Evolutionary conservation across 2,329 filamentous ascomycete species (phyloP).

Genomic region (Massarina eburnea): DNA sequence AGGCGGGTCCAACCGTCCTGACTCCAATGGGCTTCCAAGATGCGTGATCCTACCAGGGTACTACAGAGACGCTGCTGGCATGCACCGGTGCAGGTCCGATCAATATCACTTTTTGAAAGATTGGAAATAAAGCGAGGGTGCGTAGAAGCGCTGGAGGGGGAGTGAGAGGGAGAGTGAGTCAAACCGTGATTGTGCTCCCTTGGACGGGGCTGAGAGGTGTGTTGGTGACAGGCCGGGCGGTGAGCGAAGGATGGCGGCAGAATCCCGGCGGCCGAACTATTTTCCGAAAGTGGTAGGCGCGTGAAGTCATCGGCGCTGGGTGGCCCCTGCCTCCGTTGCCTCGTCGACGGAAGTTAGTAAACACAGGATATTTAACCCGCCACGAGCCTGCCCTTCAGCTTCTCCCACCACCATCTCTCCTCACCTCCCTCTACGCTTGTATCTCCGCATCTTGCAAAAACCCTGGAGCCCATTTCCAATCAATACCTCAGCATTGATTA

Average conservation of each 20-base stretch:
- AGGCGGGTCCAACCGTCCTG: conserved; percentile 1
- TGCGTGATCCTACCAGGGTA: neutral
- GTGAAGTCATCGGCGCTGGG: conserved; percentile 34
- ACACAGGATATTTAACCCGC: conserved; percentile 40
- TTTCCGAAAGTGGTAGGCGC: conserved; percentile 11
- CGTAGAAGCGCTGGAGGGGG: neutral
- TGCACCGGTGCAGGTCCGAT: too few species aligned
- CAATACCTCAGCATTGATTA: conserved; percentile 45
- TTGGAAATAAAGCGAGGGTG: neutral
- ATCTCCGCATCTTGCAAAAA: conserved; percentile 6
- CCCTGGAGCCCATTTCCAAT: conserved; percentile 29
- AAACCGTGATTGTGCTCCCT: neutral
- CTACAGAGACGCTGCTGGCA: too few species aligned
- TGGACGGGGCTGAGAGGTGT: neutral
- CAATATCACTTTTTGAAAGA: too few species aligned
- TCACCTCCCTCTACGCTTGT: conserved; percentile 14
- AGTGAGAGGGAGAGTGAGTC: neutral
- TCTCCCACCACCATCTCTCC: conserved; percentile 9
- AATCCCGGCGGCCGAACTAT: conserved; percentile 8
- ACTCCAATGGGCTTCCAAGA: neutral
- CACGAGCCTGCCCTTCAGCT: conserved; percentile 20
- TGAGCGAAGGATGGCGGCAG: conserved; percentile 4
- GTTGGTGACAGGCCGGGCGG: conserved; percentile 2
- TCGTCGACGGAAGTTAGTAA: conserved; percentile 34
- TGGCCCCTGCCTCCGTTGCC: conserved; percentile 24